Conservation (phyloP, 495 filamentous ascomycete species). For the Mycothermus thermophilus region DNA sequence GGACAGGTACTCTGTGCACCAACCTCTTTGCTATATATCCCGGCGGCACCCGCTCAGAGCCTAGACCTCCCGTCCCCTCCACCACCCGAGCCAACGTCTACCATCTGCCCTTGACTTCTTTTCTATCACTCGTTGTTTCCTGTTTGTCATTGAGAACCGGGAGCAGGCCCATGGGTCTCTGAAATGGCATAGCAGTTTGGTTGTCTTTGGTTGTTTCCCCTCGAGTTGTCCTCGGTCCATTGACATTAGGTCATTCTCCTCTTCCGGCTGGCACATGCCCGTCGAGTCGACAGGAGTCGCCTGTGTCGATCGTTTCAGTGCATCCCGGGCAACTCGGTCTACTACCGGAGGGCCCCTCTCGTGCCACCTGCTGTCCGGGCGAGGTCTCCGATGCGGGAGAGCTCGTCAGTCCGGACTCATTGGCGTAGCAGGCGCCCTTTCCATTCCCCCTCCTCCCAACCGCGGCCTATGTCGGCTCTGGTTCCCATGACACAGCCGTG, state of each 20-base stretch:
- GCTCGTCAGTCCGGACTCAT: background rate
- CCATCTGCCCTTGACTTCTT: slow-evolving; percentile 22
- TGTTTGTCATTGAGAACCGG: slow-evolving; percentile 21
- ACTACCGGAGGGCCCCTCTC: slow-evolving; percentile 3
- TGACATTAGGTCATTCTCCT: no score
- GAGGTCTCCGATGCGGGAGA: slow-evolving; percentile 1
- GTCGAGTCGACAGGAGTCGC: slow-evolving; percentile 17
- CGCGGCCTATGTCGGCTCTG: slow-evolving; percentile 2
- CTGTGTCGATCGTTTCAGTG: slow-evolving; percentile 20
- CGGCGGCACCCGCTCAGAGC: slow-evolving; percentile 26
- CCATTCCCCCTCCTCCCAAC: slow-evolving; percentile 1
- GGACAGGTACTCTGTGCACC: slow-evolving; percentile 5
- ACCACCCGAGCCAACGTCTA: no score
- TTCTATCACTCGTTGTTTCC: slow-evolving; percentile 23
- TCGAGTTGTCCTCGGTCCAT: no score
- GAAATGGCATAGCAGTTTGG: no score
- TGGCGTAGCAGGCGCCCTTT: background rate
- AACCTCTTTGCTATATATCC: slow-evolving; percentile 29
- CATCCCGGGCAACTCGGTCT: slow-evolving; percentile 11
- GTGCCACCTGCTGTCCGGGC: background rate
- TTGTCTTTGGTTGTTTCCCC: slow-evolving; percentile 31
- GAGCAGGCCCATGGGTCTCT: slow-evolving; percentile 21
- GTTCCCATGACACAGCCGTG: slow-evolving; percentile 10
- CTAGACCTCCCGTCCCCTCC: slow-evolving; percentile 22
- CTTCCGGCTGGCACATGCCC: no score